A percentile compares a stretch with the other conserved stretches of the same genome.
Conservation (phyloP, 331 rosid species). For the Pyrus hybrid region DNA sequence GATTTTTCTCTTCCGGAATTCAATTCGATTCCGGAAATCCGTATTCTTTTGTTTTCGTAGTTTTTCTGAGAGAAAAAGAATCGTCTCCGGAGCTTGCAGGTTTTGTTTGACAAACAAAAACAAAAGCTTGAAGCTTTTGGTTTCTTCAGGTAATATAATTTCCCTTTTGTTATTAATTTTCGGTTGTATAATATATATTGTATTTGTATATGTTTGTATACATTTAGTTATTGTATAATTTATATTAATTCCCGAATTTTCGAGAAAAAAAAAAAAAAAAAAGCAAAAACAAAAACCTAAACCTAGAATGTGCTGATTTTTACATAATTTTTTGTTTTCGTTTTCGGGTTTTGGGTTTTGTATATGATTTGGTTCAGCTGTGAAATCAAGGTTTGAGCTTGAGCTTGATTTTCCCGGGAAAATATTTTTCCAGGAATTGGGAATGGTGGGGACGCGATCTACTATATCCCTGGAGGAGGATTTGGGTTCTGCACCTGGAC, state of each 20-base stretch:
- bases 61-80: neutral
- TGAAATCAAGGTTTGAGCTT: constrained; percentile 15
- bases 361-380: neutral
- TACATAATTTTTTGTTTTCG: neutral
- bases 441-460: constrained; percentile 34
- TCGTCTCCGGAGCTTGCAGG: neutral
- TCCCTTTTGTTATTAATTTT: neutral
- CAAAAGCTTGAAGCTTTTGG: neutral
- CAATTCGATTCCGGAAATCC: constrained; percentile 2
- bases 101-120: neutral
- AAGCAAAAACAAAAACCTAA: neutral
- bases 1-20: constrained; percentile 1
- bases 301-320: constrained; percentile 27
- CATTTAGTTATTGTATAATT: neutral
- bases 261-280: no score
- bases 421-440: constrained; percentile 30
- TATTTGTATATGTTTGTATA: neutral
- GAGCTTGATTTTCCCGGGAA: constrained; percentile 30
- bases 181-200: neutral
- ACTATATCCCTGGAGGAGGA: constrained; percentile 15
- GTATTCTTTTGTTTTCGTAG: neutral
- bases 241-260: constrained; percentile 3
- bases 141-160: neutral
- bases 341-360: neutral
- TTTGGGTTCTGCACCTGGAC: constrained; percentile 14